These are phyloP conservation scores for Lachnellula occidentalis DNA, from an alignment of 2,329 filamentous ascomycete genomes.

Conservation along the genomic window DNA sequence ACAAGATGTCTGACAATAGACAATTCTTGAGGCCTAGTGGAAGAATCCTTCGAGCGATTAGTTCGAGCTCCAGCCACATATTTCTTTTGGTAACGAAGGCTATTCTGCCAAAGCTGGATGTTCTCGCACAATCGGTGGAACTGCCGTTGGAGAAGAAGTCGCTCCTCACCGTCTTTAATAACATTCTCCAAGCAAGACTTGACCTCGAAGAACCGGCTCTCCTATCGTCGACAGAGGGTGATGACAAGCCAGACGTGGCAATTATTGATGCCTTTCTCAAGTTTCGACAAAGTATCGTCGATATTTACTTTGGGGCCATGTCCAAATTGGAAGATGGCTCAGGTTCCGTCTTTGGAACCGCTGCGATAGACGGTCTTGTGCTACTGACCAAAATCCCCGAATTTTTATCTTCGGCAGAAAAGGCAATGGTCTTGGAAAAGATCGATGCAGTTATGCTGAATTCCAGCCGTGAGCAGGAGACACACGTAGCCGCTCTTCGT, in stretches of 20 bases:
- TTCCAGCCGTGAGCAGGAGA: conserved; percentile 6
- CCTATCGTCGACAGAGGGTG: not conserved
- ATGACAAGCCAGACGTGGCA: conserved; percentile 1
- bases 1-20: not conserved
- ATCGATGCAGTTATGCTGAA: conserved; percentile 20
- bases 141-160: conserved; percentile 20
- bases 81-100: conserved; percentile 18
- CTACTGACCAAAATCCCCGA: conserved; percentile 22
- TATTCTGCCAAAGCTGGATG: conserved; percentile 18
- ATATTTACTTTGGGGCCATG: conserved; percentile 23
- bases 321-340: conserved; percentile 3
- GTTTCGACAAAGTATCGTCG: conserved; percentile 14
- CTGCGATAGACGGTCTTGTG: conserved; percentile 24
- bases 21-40: conserved; percentile 1
- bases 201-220: not conserved
- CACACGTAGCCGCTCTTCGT: conserved; percentile 16
- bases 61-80: conserved; percentile 15
- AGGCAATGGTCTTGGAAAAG: conserved; percentile 21
- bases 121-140: conserved; percentile 19
- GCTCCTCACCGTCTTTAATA: conserved; percentile 25
- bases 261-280: conserved; percentile 2
- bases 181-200: conserved; percentile 22
- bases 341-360: conserved; percentile 11
- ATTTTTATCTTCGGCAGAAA: conserved; percentile 19
- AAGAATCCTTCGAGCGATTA: conserved; percentile 21